These are phyloP conservation scores for Penicillium decumbens DNA, from an alignment of 2,329 filamentous ascomycete species.

Conservation along the genomic window DNA sequence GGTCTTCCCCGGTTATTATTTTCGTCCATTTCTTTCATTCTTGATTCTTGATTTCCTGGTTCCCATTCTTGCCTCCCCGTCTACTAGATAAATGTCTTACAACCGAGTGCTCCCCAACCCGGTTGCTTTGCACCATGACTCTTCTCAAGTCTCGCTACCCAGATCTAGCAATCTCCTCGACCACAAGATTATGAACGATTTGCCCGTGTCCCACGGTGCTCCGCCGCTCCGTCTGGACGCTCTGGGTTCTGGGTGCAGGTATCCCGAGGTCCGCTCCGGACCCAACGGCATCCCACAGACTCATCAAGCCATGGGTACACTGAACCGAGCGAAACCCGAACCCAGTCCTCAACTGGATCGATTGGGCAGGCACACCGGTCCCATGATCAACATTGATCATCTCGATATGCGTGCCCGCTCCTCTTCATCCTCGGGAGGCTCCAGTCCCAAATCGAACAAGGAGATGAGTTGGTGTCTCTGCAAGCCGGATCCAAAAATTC, in stretches of 20 bases:
- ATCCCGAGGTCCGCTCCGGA: slow-evolving; percentile 15
- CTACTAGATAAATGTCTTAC: slow-evolving; percentile 42
- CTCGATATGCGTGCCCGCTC: slow-evolving; percentile 26
- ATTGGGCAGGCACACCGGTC: slow-evolving; percentile 10
- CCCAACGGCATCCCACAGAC: slow-evolving; percentile 18
- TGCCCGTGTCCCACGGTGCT: slow-evolving; percentile 18
- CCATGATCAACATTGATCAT: slow-evolving; percentile 20
- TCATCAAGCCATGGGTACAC: slow-evolving; percentile 24
- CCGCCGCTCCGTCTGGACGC: slow-evolving; percentile 17
- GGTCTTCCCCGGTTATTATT: not conserved
- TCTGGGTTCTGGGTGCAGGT: slow-evolving; percentile 12
- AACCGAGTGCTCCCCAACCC: slow-evolving; percentile 47
- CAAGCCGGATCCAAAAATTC: slow-evolving; percentile 67
- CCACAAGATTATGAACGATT: slow-evolving; percentile 42
- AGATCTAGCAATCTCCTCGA: slow-evolving; percentile 38
- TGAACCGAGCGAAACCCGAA: slow-evolving; percentile 19
- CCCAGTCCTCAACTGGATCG: not conserved
- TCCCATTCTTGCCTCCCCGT: not conserved
- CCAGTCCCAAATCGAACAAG: slow-evolving; percentile 35
- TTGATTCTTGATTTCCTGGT: not conserved
- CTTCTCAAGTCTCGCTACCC: slow-evolving; percentile 29
- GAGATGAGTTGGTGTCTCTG: slow-evolving; percentile 60
- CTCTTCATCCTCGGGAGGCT: slow-evolving; percentile 27
- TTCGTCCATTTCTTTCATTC: slow-evolving; percentile 8
- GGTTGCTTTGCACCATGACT: slow-evolving; percentile 40